Evolutionary conservation across 495 filamentous ascomycete genomes (phyloP).

Genomic region (Chaetomium cochliodes): DNA sequence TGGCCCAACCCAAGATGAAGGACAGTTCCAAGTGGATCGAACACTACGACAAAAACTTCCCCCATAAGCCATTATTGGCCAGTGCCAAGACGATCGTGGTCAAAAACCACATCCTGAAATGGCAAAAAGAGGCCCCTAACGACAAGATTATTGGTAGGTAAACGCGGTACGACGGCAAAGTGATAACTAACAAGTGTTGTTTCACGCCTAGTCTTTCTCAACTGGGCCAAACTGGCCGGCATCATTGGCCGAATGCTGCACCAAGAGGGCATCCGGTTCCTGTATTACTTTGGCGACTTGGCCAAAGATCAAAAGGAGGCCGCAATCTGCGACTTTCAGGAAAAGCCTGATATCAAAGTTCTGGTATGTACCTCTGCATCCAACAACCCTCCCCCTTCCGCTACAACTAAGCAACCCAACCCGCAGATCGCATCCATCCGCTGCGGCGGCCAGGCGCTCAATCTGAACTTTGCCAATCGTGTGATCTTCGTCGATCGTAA

Average conservation of each 20-base stretch:
- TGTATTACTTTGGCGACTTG: conserved; percentile 23
- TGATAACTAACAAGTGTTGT: background rate
- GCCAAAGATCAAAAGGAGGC: background rate
- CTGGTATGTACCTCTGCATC: background rate
- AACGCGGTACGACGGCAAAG: background rate
- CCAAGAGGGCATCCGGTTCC: conserved; percentile 12
- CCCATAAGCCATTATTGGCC: background rate
- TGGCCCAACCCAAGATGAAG: conserved; percentile 2
- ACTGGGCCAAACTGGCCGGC: conserved; percentile 15
- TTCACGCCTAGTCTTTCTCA: conserved; percentile 11
- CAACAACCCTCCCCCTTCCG: no score
- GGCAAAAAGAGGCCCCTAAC: conserved; percentile 5
- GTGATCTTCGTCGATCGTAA: conserved; percentile 7
- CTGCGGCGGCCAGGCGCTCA: conserved; percentile 14
- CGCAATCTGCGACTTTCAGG: conserved; percentile 1
- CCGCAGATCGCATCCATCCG: conserved; percentile 12
- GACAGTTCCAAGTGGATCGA: conserved; percentile 13
- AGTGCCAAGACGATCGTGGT: conserved; percentile 10
- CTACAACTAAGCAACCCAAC: background rate
- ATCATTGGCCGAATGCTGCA: conserved; percentile 17
- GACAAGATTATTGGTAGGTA: conserved; percentile 11
- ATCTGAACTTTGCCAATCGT: conserved; percentile 11
- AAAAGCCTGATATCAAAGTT: conserved; percentile 5
- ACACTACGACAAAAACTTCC: conserved; percentile 8
- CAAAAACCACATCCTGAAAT: conserved; percentile 9